A percentile compares a stretch with the other conserved stretches of the same genome.
These are phyloP conservation scores for Acanthamoeba castellanii DNA, from an alignment of 208 protist species.

Conservation along the genomic window DNA sequence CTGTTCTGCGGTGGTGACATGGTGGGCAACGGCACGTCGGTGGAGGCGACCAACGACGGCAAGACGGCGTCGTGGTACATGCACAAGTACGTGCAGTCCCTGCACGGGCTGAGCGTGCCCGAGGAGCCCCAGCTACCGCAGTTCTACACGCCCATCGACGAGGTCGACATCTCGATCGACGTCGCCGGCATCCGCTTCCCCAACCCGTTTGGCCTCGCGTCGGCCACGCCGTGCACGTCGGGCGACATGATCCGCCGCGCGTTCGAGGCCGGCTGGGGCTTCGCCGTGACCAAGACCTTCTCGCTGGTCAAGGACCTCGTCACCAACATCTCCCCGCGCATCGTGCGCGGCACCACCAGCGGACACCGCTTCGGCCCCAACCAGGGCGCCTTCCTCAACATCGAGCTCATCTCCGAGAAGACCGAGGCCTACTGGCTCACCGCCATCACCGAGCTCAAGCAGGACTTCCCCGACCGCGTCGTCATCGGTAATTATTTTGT, in stretches of 20 bases:
- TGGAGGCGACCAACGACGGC: conserved; percentile 95
- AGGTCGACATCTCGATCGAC: conserved; percentile 91
- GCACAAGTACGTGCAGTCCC: conserved; percentile 90
- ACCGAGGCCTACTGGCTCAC: conserved; percentile 91
- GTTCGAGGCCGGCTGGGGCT: conserved; percentile 93
- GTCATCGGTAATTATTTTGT: conserved; percentile 42
- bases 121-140: conserved; percentile 87
- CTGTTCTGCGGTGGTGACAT: conserved; percentile 93
- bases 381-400: conserved; percentile 92
- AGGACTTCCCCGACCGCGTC: conserved; percentile 90
- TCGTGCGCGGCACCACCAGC: conserved; percentile 87
- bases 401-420: conserved; percentile 93
- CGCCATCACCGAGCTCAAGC: conserved; percentile 91
- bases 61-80: conserved; percentile 93
- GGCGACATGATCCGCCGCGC: conserved; percentile 87
- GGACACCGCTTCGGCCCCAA: conserved; percentile 87
- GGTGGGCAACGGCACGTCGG: conserved; percentile 88
- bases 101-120: conserved; percentile 83
- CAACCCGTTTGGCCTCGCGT: conserved; percentile 95
- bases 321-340: conserved; percentile 93
- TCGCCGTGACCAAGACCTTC: conserved; percentile 94
- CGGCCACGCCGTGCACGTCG: conserved; percentile 89
- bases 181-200: conserved; percentile 91
- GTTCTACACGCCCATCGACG: conserved; percentile 91
- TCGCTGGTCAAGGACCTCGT: conserved; percentile 91